Percentiles rank a stretch among this genome's conserved stretches.
phyloP scores from a whole-genome alignment of 495 filamentous ascomycete species.

The Chaetomidium leptoderma region DNA sequence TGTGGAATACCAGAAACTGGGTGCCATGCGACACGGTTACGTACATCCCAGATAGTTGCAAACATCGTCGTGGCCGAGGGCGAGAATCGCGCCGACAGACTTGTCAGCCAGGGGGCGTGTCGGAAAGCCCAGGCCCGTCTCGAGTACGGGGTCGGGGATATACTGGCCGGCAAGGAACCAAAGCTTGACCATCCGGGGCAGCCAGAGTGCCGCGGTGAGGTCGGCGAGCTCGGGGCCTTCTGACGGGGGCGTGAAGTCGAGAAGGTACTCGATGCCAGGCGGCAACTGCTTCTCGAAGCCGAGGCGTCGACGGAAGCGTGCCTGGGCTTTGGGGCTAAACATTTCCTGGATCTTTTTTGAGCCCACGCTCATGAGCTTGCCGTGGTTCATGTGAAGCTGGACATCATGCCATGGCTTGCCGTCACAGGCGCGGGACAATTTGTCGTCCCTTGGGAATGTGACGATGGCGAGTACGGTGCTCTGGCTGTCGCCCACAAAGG shows the following conservation, averaged over 20 bases:
- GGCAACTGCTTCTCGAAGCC: conserved; percentile 34
- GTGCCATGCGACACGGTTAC: neutral
- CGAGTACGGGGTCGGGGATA: conserved; percentile 33
- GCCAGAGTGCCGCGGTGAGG: conserved; percentile 54
- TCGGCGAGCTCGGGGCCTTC: conserved; percentile 58
- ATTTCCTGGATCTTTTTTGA: conserved; percentile 49
- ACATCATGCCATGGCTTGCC: conserved; percentile 27
- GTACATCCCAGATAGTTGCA: conserved; percentile 24
- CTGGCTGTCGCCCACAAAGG: conserved; percentile 35
- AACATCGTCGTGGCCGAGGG: conserved; percentile 34
- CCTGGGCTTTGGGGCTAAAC: conserved; percentile 43
- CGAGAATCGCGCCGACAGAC: conserved; percentile 24
- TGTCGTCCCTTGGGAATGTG: conserved; percentile 38
- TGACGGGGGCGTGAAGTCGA: conserved; percentile 59
- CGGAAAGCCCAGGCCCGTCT: neutral
- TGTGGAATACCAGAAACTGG: neutral
- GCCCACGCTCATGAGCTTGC: conserved; percentile 42
- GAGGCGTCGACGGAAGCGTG: conserved; percentile 26
- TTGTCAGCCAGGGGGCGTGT: conserved; percentile 25
- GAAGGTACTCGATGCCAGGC: conserved; percentile 48
- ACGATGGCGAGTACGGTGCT: conserved; percentile 56
- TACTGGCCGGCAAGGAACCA: conserved; percentile 47
- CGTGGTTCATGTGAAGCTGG: conserved; percentile 43
- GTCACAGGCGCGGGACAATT: conserved; percentile 16
- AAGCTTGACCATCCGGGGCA: conserved; percentile 46